Percentiles rank a stretch among this genome's conserved stretches.
Evolutionary conservation across 2,329 filamentous ascomycete species (phyloP).

Genomic region (Aspergillus caelatus): DNA sequence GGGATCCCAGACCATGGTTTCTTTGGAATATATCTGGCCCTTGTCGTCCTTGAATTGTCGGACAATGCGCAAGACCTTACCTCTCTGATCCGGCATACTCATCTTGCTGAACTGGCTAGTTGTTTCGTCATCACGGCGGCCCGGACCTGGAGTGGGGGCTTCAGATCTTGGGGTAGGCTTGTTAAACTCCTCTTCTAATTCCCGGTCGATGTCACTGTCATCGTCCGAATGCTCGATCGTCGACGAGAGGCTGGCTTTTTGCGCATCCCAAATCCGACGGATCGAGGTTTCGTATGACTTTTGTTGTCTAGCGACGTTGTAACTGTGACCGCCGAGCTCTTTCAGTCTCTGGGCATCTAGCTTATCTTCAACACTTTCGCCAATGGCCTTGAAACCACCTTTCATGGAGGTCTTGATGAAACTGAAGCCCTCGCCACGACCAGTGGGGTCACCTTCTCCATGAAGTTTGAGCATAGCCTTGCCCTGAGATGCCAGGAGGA

Average conservation of each 20-base stretch:
- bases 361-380: constrained; percentile 84
- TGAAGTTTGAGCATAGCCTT: constrained; percentile 97
- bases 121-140: constrained; percentile 71
- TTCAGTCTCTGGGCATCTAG: constrained; percentile 74
- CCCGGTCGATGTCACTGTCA: constrained; percentile 64
- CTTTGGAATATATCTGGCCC: constrained; percentile 64
- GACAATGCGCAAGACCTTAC: constrained; percentile 72
- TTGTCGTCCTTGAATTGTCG: constrained; percentile 67
- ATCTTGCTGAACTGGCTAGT: constrained; percentile 75
- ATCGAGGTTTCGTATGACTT: constrained; percentile 91
- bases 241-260: constrained; percentile 77
- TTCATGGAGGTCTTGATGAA: constrained; percentile 99
- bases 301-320: constrained; percentile 95
- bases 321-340: constrained; percentile 82
- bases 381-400: constrained; percentile 88
- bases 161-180: constrained; percentile 69
- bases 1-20: constrained; percentile 71
- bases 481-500: constrained; percentile 86
- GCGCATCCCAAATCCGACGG: constrained; percentile 86
- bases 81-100: constrained; percentile 69
- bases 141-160: constrained; percentile 60
- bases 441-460: constrained; percentile 91
- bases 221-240: constrained; percentile 73
- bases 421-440: constrained; percentile 89
- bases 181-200: constrained; percentile 52